Percentiles rank a stretch among this genome's conserved stretches.
phyloP scores from a whole-genome alignment of 1,284 basidiomycete genomes.

The Cryptococcus depauperatus region DNA sequence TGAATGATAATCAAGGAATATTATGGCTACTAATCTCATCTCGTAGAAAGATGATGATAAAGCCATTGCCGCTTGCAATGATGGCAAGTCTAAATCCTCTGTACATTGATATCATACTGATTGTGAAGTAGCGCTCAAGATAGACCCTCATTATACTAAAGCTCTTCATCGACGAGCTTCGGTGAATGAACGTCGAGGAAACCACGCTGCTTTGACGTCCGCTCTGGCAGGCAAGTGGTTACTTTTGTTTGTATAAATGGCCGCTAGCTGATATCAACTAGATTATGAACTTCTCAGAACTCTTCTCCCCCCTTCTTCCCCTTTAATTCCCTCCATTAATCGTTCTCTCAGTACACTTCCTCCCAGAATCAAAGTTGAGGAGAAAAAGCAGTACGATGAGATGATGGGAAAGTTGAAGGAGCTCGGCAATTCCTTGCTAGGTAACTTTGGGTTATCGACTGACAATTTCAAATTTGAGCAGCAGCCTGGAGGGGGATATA shows the following conservation, averaged over 20 bases:
- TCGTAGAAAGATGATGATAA: constrained; percentile 48
- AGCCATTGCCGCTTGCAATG: too few species aligned
- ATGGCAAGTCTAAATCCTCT: constrained; percentile 43
- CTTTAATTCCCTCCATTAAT: constrained; percentile 51
- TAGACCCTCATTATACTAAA: constrained; percentile 78
- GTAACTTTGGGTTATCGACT: constrained; percentile 78
- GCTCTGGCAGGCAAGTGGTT: constrained; percentile 46
- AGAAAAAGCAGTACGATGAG: constrained; percentile 81
- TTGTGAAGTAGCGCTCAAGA: constrained; percentile 58
- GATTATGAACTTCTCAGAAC: constrained; percentile 67
- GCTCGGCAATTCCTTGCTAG: constrained; percentile 82
- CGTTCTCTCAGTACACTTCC: constrained; percentile 54
- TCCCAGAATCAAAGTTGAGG: constrained; percentile 57
- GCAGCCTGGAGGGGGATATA: constrained; percentile 87
- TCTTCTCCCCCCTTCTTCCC: constrained; percentile 55
- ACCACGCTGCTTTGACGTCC: constrained; percentile 71
- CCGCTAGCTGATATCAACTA: constrained; percentile 45
- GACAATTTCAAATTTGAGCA: constrained; percentile 92
- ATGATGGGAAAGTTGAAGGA: constrained; percentile 91
- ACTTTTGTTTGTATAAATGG: not conserved
- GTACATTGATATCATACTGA: not conserved
- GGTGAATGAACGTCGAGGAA: constrained; percentile 69
- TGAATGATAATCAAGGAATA: not conserved
- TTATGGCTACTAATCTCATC: not conserved
- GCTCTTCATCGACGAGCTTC: constrained; percentile 77